phyloP scores from a whole-genome alignment of 1,284 basidiomycete species.

The Ustilago lituana region DNA sequence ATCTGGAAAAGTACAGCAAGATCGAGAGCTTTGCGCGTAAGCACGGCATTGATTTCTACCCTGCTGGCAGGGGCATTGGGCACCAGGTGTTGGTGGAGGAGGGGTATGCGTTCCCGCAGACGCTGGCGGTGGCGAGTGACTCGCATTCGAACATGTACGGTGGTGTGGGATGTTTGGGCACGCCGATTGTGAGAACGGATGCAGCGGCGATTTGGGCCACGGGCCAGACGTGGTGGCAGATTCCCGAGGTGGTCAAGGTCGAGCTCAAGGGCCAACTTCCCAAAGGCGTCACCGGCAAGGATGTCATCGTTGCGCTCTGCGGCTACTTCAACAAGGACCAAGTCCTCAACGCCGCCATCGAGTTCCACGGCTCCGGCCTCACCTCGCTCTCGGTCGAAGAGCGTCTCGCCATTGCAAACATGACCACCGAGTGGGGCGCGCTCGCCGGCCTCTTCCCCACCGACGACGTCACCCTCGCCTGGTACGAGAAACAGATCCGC shows the following conservation, averaged over 20 bases:
- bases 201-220: slow-evolving; percentile 98
- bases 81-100: slow-evolving; percentile 67
- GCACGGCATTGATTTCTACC: slow-evolving; percentile 93
- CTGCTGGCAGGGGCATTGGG: slow-evolving; percentile 96
- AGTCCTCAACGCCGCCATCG: slow-evolving; percentile 96
- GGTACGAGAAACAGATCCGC: slow-evolving; percentile 84
- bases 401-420: slow-evolving; percentile 83
- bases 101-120: slow-evolving; percentile 66
- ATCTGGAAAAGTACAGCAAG: slow-evolving; percentile 88
- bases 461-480: slow-evolving; percentile 81
- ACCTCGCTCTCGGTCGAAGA: slow-evolving; percentile 84
- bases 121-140: slow-evolving; percentile 79
- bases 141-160: slow-evolving; percentile 99
- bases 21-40: slow-evolving; percentile 91
- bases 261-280: slow-evolving; percentile 84
- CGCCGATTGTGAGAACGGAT: slow-evolving; percentile 82
- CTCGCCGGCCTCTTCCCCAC: slow-evolving; percentile 94
- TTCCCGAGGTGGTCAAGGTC: slow-evolving; percentile 94
- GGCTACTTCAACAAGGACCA: slow-evolving; percentile 97
- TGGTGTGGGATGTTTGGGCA: slow-evolving; percentile 95
- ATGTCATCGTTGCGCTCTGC: slow-evolving; percentile 96
- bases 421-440: slow-evolving; percentile 99
- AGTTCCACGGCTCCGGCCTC: slow-evolving; percentile 95
- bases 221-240: slow-evolving; percentile 99
- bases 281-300: slow-evolving; percentile 94